phyloP scores from a whole-genome alignment of 2,329 filamentous ascomycete genomes.

The Pseudocercospora cruenta region DNA sequence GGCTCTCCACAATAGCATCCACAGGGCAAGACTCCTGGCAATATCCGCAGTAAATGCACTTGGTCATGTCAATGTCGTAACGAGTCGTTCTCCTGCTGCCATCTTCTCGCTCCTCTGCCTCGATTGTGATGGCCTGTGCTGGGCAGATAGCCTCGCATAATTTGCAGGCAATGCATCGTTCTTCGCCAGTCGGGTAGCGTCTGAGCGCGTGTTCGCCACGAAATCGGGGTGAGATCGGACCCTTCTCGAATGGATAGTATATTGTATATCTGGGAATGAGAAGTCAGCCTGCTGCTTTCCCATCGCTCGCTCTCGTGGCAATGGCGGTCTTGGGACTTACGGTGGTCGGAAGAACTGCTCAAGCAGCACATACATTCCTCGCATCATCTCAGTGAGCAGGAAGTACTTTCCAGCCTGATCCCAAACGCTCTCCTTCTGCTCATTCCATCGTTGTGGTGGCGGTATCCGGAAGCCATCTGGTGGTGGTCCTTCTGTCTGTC shows the following conservation, averaged over 20 bases:
- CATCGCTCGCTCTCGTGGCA: not conserved
- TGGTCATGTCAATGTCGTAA: slow-evolving; percentile 99
- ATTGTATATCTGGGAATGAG: slow-evolving; percentile 78
- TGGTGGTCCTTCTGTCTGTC: slow-evolving; percentile 74
- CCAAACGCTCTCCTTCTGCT: slow-evolving; percentile 73
- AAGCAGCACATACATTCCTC: slow-evolving; percentile 96
- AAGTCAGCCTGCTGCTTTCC: slow-evolving; percentile 16
- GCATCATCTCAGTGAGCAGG: slow-evolving; percentile 90
- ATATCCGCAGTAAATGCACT: slow-evolving; percentile 99
- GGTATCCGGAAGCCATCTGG: slow-evolving; percentile 79
- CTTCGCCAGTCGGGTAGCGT: slow-evolving; percentile 95
- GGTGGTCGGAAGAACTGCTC: slow-evolving; percentile 98
- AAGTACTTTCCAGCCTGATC: slow-evolving; percentile 93
- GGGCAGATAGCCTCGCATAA: slow-evolving; percentile 98
- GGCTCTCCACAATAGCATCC: slow-evolving; percentile 83
- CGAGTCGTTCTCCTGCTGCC: slow-evolving; percentile 92
- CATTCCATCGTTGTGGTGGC: slow-evolving; percentile 75
- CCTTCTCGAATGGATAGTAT: slow-evolving; percentile 98
- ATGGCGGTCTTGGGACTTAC: slow-evolving; percentile 62
- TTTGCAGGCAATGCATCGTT: slow-evolving; percentile 99
- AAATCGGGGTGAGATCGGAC: slow-evolving; percentile 96
- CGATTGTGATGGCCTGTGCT: slow-evolving; percentile 97
- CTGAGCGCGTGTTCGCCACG: slow-evolving; percentile 96
- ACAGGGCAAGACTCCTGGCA: slow-evolving; percentile 99
- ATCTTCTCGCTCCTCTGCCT: slow-evolving; percentile 96